Evolutionary conservation across 768 basidiomycete genomes (phyloP).

Genomic region (Gloeopeniophorella convolvens): DNA sequence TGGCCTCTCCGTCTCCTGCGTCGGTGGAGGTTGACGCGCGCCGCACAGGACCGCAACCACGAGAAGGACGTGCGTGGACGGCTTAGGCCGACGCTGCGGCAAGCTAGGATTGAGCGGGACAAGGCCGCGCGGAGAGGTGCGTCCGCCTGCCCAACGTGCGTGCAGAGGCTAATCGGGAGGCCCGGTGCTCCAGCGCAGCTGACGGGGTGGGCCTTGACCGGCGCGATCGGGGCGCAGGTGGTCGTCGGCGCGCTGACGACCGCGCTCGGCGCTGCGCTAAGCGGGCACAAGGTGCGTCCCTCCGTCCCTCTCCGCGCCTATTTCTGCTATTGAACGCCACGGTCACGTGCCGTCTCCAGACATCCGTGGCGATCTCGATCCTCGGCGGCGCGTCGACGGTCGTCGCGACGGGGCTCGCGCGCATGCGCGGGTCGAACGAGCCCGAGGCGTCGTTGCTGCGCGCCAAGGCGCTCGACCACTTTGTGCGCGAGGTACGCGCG

Average conservation of each 20-base stretch:
- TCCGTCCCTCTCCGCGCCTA: neutral
- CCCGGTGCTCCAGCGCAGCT: conserved; percentile 20
- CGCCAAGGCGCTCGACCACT: conserved; percentile 57
- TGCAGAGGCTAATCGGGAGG: too few species aligned
- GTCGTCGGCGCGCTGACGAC: conserved; percentile 26
- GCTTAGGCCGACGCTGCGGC: neutral
- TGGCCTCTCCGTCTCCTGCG: too few species aligned
- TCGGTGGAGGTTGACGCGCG: too few species aligned
- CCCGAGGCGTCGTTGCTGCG: conserved; percentile 56
- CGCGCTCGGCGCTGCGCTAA: conserved; percentile 23
- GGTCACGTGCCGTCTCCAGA: too few species aligned
- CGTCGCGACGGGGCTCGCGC: conserved; percentile 66
- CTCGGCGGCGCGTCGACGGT: conserved; percentile 60
- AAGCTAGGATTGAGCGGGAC: neutral
- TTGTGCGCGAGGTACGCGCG: conserved; percentile 53
- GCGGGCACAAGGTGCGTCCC: conserved; percentile 18
- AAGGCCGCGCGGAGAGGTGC: neutral
- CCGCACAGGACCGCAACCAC: too few species aligned
- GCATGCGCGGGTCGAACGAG: conserved; percentile 61
- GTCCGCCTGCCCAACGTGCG: too few species aligned
- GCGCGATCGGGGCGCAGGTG: conserved; percentile 26
- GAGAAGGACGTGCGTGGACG: neutral
- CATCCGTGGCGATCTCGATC: conserved; percentile 34
- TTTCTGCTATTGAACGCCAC: neutral
- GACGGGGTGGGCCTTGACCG: conserved; percentile 20